Percentiles rank a stretch among this genome's conserved stretches.
phyloP scores from a whole-genome alignment of 148 eudicot species.

The Rhododendron henanense region DNA sequence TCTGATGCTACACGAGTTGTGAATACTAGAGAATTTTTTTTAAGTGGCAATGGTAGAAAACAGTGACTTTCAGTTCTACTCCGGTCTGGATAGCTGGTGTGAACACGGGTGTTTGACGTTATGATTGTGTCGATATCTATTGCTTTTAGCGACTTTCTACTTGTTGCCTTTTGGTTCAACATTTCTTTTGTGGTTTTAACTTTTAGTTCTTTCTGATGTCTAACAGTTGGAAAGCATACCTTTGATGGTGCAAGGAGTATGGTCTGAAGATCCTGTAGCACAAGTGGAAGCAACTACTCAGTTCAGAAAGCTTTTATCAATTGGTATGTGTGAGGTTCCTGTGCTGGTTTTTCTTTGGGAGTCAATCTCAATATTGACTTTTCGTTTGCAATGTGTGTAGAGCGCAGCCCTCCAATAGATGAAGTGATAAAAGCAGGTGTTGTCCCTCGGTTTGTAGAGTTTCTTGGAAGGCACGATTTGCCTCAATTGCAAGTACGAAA shows the following conservation, averaged over 20 bases:
- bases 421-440: slow-evolving; percentile 89
- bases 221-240: slow-evolving; percentile 80
- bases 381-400: slow-evolving; percentile 27
- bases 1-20: not conserved
- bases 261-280: slow-evolving; percentile 70
- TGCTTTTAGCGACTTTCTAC: not conserved
- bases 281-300: slow-evolving; percentile 88
- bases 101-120: not conserved
- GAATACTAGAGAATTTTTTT: not conserved
- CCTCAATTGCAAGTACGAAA: slow-evolving; percentile 80
- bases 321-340: slow-evolving; percentile 39
- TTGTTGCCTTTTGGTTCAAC: not conserved
- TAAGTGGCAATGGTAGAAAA: not conserved
- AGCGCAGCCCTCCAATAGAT: slow-evolving; percentile 86
- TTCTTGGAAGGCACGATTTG: slow-evolving; percentile 71
- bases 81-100: not conserved
- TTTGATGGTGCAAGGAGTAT: slow-evolving; percentile 81
- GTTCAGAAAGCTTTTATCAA: slow-evolving; percentile 80
- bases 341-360: not conserved
- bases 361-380: not conserved
- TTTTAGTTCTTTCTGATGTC: slow-evolving; percentile 13
- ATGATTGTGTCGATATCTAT: not conserved
- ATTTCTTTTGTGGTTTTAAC: not conserved
- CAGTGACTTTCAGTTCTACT: not conserved
- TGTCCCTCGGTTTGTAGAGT: slow-evolving; percentile 79